A percentile compares a stretch with the other conserved stretches of the same genome.
Conservation (phyloP, 2,329 filamentous ascomycete species). For the Claviceps maximensis region DNA sequence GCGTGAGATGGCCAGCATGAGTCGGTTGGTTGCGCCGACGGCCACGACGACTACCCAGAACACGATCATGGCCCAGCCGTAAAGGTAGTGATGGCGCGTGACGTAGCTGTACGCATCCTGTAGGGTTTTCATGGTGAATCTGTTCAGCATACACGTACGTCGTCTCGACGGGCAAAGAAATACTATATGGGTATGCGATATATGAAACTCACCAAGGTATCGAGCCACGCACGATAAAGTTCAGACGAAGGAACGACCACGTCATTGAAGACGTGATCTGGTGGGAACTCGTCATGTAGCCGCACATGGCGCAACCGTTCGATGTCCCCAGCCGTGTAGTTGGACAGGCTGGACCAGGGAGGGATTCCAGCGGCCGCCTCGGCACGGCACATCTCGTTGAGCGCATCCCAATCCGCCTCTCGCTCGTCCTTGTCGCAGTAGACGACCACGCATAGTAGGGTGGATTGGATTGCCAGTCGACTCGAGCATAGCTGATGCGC, state of each 20-base stretch:
- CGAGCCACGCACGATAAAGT: constrained; percentile 22
- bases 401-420: constrained; percentile 11
- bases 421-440: constrained; percentile 20
- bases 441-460: constrained; percentile 24
- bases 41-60: constrained; percentile 28
- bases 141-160: neutral
- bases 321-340: constrained; percentile 22
- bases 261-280: constrained; percentile 12
- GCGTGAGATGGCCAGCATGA: constrained; percentile 8
- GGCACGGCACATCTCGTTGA: constrained; percentile 24
- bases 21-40: constrained; percentile 22
- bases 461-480: constrained; percentile 15
- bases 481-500: constrained; percentile 18
- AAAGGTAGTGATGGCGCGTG: constrained; percentile 20
- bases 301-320: constrained; percentile 16
- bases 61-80: constrained; percentile 22
- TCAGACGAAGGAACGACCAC: constrained; percentile 21
- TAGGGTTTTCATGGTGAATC: neutral
- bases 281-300: constrained; percentile 12
- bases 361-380: constrained; percentile 17
- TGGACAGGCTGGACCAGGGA: constrained; percentile 20
- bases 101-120: constrained; percentile 20
- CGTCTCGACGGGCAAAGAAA: neutral
- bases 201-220: constrained; percentile 24
- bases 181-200: neutral